Evolutionary conservation across 2,329 filamentous ascomycete species (phyloP), one percentile per base, ranked within the genome.

Genomic region (Colletotrichum incanum): DNA sequence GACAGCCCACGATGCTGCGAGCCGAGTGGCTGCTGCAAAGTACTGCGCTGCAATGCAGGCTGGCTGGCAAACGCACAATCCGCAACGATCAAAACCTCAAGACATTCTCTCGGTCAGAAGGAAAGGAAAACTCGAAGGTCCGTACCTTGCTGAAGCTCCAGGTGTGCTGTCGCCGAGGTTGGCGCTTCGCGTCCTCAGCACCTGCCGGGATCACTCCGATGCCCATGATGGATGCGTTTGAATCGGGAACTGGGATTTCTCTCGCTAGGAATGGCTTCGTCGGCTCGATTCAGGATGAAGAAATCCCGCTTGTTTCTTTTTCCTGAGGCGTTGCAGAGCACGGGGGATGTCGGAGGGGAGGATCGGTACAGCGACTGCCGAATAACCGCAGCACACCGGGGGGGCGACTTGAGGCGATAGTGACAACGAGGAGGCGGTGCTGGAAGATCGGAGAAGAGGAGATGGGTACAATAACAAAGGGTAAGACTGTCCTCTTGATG

Each of bases 81-180:
- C 16, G 20, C 37, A 41, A 23, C 37, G n/a, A 14, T 16, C 18
- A 31, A 43, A 50, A 12, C 5, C 49, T 45, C 37, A 16, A 23
- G n/a, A 50, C 23, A 1, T 45, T 11, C 37, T n/a, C 18, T 34
- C 20, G n/a, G 47, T 31, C 45, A 16, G 39, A 54, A 49, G 39
- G 2, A 26, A 18, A 67, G 62, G 41, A 54, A 39, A 55, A 31
- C 28, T 23, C 23, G 12, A 6, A 59, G 11, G 18, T 37, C 72
- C 79, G 77, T 74, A 83, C 81, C 80, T 80, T 82, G 76, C 83
- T 83, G 67, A 84, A 83, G 74, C 78, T 84, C 79, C 80, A 85
- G 16, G 83, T 85, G 61, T 85, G 82, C 65, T 77, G 78, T 62
- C 80, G 76, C 64, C 77, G 72, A 73, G 81, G 76, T 54, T 59